A percentile compares a stretch with the other conserved stretches of the same genome.
These are phyloP conservation scores for Suhomyces pyralidae DNA, from an alignment of 805 yeast species.

Conservation along the genomic window DNA sequence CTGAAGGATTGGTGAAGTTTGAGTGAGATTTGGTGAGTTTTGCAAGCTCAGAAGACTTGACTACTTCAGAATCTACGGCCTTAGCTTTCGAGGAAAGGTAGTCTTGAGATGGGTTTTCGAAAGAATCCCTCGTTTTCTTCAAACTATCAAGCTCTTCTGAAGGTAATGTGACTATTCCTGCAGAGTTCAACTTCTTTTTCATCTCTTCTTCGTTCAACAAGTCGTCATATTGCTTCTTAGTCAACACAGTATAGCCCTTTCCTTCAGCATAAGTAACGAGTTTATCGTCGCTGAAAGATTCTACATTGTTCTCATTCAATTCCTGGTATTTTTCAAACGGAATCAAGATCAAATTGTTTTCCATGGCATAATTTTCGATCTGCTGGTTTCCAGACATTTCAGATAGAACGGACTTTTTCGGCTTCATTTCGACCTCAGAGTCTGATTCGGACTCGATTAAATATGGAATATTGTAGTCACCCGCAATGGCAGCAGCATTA, in stretches of 20 bases:
- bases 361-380: conserved; percentile 33
- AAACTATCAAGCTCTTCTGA: conserved; percentile 17
- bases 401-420: conserved; percentile 10
- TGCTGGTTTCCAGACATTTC: conserved; percentile 19
- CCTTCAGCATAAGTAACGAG: conserved; percentile 19
- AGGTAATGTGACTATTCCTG: conserved; percentile 35
- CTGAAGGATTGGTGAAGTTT: conserved; percentile 21
- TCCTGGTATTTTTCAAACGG: conserved; percentile 32
- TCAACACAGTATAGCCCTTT: conserved; percentile 28
- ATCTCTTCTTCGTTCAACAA: conserved; percentile 34
- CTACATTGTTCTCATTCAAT: conserved; percentile 22
- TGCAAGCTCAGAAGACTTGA: conserved; percentile 13
- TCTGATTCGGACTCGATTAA: conserved; percentile 28
- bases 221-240: conserved; percentile 23
- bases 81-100: conserved; percentile 16
- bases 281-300: conserved; percentile 21
- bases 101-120: conserved; percentile 21
- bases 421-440: conserved; percentile 12
- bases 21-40: conserved; percentile 12
- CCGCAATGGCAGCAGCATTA: conserved; percentile 14
- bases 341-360: conserved; percentile 29
- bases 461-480: conserved; percentile 21
- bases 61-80: conserved; percentile 10
- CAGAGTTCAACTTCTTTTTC: conserved; percentile 25
- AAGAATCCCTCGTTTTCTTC: conserved; percentile 8